A percentile compares a stretch with the other conserved stretches of the same genome.
phyloP scores from a whole-genome alignment of 2,329 filamentous ascomycete species.

The Nemania sp. region DNA sequence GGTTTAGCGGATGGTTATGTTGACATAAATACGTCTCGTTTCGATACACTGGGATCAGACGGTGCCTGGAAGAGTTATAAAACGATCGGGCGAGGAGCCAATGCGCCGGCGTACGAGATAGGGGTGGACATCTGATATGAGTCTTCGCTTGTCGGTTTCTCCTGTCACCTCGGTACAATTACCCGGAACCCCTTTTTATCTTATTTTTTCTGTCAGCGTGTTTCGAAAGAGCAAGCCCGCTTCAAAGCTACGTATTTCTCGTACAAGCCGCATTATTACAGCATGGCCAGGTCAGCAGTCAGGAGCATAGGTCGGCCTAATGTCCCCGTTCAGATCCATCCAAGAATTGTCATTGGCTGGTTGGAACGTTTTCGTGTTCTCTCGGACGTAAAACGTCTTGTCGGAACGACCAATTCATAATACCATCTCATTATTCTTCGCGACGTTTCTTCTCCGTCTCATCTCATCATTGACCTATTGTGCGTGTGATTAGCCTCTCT shows the following conservation, averaged over 20 bases:
- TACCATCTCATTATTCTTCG: background rate
- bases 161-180: background rate
- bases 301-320: conserved; percentile 21
- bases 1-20: conserved; percentile 52
- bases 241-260: conserved; percentile 15
- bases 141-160: background rate
- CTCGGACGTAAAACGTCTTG: conserved; percentile 1
- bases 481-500: too few relatives aligned
- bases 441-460: background rate
- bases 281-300: conserved; percentile 21
- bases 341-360: conserved; percentile 7
- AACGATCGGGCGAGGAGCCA: conserved; percentile 55
- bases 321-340: conserved; percentile 5
- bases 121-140: conserved; percentile 33
- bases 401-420: conserved; percentile 5
- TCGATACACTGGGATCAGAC: conserved; percentile 57
- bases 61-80: conserved; percentile 57
- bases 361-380: conserved; percentile 16
- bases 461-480: too few relatives aligned
- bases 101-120: conserved; percentile 43
- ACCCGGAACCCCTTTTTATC: background rate
- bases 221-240: background rate
- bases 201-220: background rate
- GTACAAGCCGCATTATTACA: conserved; percentile 23
- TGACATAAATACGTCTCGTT: conserved; percentile 51